Evolutionary conservation across 768 basidiomycete species (phyloP).

Genomic region (Boletus vinaceobasis): DNA sequence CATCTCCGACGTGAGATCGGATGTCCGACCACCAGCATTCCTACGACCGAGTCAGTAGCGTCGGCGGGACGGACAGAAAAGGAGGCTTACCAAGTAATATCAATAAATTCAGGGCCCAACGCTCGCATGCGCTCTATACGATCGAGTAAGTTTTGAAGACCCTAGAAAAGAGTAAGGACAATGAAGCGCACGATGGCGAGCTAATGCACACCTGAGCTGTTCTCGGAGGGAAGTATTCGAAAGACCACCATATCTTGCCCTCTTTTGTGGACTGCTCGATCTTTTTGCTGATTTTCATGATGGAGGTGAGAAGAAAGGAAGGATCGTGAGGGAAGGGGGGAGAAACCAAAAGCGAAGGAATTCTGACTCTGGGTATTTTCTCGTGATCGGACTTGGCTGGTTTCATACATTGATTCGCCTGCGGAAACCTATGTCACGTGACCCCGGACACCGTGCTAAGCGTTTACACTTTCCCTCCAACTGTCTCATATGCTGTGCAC

Average conservation of each 20-base stretch:
- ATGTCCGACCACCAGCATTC: constrained; percentile 96
- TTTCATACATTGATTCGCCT: constrained; percentile 2
- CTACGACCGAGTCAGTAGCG: constrained; percentile 37
- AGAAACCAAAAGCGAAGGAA: not conserved
- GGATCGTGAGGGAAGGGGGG: constrained; percentile 17
- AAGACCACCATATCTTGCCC: constrained; percentile 94
- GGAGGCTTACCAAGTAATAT: constrained; percentile 81
- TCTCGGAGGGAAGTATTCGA: constrained; percentile 96
- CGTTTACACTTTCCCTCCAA: not conserved
- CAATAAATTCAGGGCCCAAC: constrained; percentile 95
- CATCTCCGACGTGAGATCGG: constrained; percentile 89
- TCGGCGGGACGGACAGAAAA: not conserved
- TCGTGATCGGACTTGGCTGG: constrained; percentile 7
- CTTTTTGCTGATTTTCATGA: constrained; percentile 95
- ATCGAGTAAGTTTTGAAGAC: constrained; percentile 90
- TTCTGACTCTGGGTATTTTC: constrained; percentile 24
- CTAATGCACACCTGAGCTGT: constrained; percentile 74
- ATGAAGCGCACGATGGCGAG: constrained; percentile 1
- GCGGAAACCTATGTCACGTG: constrained; percentile 17
- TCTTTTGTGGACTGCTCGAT: constrained; percentile 82
- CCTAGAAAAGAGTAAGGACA: constrained; percentile 1
- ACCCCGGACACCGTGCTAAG: not conserved
- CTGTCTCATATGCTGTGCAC: constrained; percentile 25
- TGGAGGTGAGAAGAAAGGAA: constrained; percentile 17
- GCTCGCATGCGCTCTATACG: constrained; percentile 98